These are phyloP conservation scores for Parasitella parasitica DNA, from an alignment of 371 early-diverging fungal species.

Conservation along the genomic window DNA sequence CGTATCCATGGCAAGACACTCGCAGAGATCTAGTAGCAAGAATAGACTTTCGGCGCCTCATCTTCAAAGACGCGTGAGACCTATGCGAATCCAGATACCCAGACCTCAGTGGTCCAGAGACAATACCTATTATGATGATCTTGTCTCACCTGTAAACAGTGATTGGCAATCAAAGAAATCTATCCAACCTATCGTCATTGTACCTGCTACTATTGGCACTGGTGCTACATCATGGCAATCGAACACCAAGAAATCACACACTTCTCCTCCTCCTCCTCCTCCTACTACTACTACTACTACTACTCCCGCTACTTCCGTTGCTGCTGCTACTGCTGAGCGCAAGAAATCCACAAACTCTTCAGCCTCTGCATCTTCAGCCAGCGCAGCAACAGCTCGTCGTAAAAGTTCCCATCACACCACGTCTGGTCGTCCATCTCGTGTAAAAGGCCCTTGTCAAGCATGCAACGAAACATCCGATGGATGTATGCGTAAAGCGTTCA, in stretches of 20 bases:
- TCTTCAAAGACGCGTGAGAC: conserved; percentile 18
- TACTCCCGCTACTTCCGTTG: too few relatives aligned
- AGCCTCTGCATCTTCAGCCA: neutral
- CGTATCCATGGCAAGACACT: conserved; percentile 11
- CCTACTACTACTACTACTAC: neutral
- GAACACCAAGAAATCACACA: neutral
- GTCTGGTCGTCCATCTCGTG: conserved; percentile 33
- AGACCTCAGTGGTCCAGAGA: conserved; percentile 18
- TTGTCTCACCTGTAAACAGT: conserved; percentile 6
- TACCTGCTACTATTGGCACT: neutral
- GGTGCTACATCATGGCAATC: neutral
- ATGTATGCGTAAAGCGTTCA: conserved; percentile 52
- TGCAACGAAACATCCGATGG: conserved; percentile 48
- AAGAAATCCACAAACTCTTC: neutral
- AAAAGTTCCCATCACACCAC: conserved; percentile 1
- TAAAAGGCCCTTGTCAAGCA: conserved; percentile 51
- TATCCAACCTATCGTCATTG: neutral
- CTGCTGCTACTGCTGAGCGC: neutral
- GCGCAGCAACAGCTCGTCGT: neutral
- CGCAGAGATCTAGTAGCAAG: neutral
- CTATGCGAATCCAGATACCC: conserved; percentile 27
- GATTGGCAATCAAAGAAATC: conserved; percentile 5
- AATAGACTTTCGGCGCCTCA: conserved; percentile 20
- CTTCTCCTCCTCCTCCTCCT: too few relatives aligned
- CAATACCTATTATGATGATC: conserved; percentile 10